Evolutionary conservation across 148 eudicot genomes (phyloP).

Genomic region (Beta vulgaris): DNA sequence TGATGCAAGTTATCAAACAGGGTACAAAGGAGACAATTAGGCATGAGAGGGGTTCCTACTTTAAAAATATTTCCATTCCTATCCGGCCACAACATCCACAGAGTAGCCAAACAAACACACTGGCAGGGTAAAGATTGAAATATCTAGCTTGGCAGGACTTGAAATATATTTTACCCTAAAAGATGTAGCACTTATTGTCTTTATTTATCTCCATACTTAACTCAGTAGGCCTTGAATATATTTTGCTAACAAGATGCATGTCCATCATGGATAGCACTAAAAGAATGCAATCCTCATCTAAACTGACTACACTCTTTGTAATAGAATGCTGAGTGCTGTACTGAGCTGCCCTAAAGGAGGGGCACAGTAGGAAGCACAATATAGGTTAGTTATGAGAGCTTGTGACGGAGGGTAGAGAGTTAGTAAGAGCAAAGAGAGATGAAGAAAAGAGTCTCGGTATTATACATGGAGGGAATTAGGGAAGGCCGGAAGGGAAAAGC

Average conservation of each 20-base stretch:
- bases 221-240: neutral
- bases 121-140: neutral
- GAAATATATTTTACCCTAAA: neutral
- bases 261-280: neutral
- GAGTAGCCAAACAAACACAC: neutral
- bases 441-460: no score
- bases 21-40: neutral
- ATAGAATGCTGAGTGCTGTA: neutral
- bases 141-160: neutral
- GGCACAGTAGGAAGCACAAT: no score
- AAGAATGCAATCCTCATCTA: neutral
- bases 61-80: neutral
- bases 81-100: neutral
- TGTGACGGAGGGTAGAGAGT: no score
- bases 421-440: no score
- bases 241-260: neutral
- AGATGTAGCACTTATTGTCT: neutral
- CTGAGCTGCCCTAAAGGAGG: no score
- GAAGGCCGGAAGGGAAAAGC: no score
- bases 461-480: no score
- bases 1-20: neutral
- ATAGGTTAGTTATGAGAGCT: no score
- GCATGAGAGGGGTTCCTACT: neutral
- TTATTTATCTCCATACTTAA: neutral
- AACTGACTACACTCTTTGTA: neutral